Percentiles rank a stretch among this genome's conserved stretches.
These are phyloP conservation scores for Xylaria longipes DNA, from an alignment of 495 filamentous ascomycete species.

Conservation along the genomic window DNA sequence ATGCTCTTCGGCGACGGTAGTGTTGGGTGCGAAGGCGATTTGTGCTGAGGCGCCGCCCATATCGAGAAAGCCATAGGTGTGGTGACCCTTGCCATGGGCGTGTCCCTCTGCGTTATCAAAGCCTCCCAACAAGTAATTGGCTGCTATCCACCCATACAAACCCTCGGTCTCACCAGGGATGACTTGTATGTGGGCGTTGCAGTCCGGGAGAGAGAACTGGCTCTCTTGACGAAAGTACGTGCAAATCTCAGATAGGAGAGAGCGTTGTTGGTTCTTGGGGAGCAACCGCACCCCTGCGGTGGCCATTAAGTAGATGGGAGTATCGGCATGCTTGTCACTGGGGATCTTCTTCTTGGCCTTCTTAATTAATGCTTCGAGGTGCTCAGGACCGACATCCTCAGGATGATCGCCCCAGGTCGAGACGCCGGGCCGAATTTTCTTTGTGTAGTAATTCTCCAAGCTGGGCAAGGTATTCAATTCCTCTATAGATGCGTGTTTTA, in stretches of 20 bases:
- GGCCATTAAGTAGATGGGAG: constrained; percentile 92
- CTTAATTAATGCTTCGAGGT: constrained; percentile 78
- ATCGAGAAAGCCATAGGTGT: constrained; percentile 97
- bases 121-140: constrained; percentile 96
- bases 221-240: constrained; percentile 80
- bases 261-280: constrained; percentile 70
- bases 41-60: constrained; percentile 98
- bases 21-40: constrained; percentile 96
- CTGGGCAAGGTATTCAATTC: constrained; percentile 76
- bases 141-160: constrained; percentile 97
- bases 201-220: constrained; percentile 87
- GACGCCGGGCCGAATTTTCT: constrained; percentile 91
- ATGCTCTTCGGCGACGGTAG: constrained; percentile 88
- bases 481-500: constrained; percentile 62
- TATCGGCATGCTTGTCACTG: constrained; percentile 74
- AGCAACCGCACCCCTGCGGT: constrained; percentile 97
- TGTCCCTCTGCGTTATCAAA: constrained; percentile 83
- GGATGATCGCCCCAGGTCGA: constrained; percentile 86
- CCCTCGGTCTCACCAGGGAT: constrained; percentile 98
- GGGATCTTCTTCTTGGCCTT: constrained; percentile 88
- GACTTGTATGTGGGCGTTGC: constrained; percentile 87
- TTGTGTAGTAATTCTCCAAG: constrained; percentile 84
- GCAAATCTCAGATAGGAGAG: constrained; percentile 80
- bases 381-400: constrained; percentile 76
- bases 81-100: constrained; percentile 79